Conservation (phyloP, 148 eudicot genomes). For the Nepenthes mirabilis region DNA sequence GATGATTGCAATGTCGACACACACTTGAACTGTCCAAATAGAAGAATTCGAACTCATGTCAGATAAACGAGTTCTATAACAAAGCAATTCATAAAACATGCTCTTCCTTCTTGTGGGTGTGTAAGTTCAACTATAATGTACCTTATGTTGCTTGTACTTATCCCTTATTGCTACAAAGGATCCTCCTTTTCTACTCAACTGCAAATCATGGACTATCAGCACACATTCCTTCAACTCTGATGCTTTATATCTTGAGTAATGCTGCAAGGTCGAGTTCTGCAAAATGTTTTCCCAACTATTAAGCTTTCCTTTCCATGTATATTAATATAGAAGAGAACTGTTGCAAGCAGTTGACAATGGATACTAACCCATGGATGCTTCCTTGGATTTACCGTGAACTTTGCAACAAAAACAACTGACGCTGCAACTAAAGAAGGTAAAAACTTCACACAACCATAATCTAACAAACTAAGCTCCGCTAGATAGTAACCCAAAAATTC, state of each 20-base stretch:
- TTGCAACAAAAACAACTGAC: slow-evolving; percentile 71
- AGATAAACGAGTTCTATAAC: background rate
- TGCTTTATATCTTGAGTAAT: slow-evolving; percentile 56
- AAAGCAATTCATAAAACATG: background rate
- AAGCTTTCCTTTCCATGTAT: background rate
- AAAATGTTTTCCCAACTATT: background rate
- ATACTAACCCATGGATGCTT: slow-evolving; percentile 70
- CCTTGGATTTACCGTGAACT: slow-evolving; percentile 37
- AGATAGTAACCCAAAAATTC: slow-evolving; percentile 71
- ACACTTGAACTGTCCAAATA: slow-evolving; percentile 33
- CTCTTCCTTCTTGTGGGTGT: background rate
- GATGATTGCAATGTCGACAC: slow-evolving; percentile 48
- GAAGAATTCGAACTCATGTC: background rate
- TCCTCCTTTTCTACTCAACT: slow-evolving; percentile 42
- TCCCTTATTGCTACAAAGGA: slow-evolving; percentile 54
- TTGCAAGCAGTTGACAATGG: background rate
- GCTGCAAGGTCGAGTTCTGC: slow-evolving; percentile 46
- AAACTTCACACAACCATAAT: slow-evolving; percentile 61
- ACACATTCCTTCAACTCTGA: slow-evolving; percentile 75
- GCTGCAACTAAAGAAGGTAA: slow-evolving; percentile 83
- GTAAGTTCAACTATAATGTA: slow-evolving; percentile 6
- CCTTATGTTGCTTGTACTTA: slow-evolving; percentile 85
- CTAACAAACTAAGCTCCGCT: slow-evolving; percentile 81
- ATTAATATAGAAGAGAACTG: background rate
- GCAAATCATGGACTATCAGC: slow-evolving; percentile 58